Evolutionary conservation across 169 alveolate species (phyloP).

Genomic region (Cryptosporidium ryanae): DNA sequence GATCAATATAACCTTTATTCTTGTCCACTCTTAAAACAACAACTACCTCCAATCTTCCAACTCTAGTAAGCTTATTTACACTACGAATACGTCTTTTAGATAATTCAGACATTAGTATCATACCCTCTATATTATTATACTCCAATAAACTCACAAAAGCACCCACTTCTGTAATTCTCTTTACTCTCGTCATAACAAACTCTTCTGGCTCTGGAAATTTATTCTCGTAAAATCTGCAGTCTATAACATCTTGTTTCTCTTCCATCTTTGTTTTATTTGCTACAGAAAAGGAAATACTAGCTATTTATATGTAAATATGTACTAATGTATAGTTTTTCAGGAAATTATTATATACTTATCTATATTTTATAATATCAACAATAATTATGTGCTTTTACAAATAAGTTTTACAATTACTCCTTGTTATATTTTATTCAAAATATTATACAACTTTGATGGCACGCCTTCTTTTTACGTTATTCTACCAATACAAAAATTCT

Average conservation of each 20-base stretch:
- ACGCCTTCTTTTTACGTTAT: not conserved
- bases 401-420: too few species aligned
- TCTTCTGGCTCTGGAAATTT: slow-evolving; percentile 94
- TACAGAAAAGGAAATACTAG: too few species aligned
- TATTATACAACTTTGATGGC: not conserved
- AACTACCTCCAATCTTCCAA: slow-evolving; percentile 94
- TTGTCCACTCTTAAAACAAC: slow-evolving; percentile 95
- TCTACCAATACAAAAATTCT: not conserved
- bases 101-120: slow-evolving; percentile 94
- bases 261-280: slow-evolving; percentile 9
- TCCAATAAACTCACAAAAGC: slow-evolving; percentile 97
- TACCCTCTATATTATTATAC: slow-evolving; percentile 95
- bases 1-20: slow-evolving; percentile 96
- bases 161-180: slow-evolving; percentile 94
- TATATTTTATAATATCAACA: too few species aligned
- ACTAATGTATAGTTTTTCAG: too few species aligned
- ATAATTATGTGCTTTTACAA: too few species aligned
- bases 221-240: slow-evolving; percentile 93
- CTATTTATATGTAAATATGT: too few species aligned
- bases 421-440: too few species aligned
- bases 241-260: slow-evolving; percentile 82
- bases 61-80: slow-evolving; percentile 86
- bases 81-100: slow-evolving; percentile 94
- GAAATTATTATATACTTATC: too few species aligned
- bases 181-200: slow-evolving; percentile 92